Evolutionary conservation across 768 basidiomycete species (phyloP), one percentile per base, ranked within the genome.

Genomic region (Porpolomopsis calyptriformis): DNA sequence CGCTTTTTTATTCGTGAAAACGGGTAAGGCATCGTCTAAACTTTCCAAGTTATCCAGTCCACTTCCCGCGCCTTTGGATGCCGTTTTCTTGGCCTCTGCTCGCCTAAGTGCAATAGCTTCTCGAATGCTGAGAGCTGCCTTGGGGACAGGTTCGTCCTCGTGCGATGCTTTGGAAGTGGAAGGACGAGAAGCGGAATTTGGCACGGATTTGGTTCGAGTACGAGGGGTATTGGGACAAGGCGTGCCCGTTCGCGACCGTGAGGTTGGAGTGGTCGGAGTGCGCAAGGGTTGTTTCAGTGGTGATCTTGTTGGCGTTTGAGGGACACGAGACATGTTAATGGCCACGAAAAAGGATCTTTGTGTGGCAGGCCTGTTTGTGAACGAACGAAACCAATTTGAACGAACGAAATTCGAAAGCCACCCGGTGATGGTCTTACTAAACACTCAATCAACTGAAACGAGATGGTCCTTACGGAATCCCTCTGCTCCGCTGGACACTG

Each of bases 61-160:
- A 12, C 61, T 60, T 19, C 59, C 60, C n/a, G 46, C 23, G 27
- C 41, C 50, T 51, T 58, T 59, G 18, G 53, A 45, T 39, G 67
- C 60, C 44, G 70, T 65, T 55, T 85, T 88, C 65, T 81, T 86
- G 0, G 80, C 83, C 56, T 87, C 82, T 0, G 86, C 85, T 35
- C 86, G 71, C 50, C 76, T 85, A 37, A 85, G 65, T 2, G 86
- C 86, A 57, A 90, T 87, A 11, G 79, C 82, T 50, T 87, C 87
- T 53, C 79, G 79, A 51, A 88, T 72, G 56, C 73, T 85, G 14
- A 72, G 58, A 24, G 66, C 46, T 34, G 69, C 57, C 25, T 58
- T 56, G 14, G 57, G 40, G 18, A 57, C 43, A 34, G 58, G 43
- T n/a, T 57, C 55, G 19, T 56, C 50, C 22, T 50, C 39, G 14